Evolutionary conservation across 2,329 filamentous ascomycete species (phyloP), one percentile per base, ranked within the genome.

Genomic region (Dendrostoma leiphaemia): DNA sequence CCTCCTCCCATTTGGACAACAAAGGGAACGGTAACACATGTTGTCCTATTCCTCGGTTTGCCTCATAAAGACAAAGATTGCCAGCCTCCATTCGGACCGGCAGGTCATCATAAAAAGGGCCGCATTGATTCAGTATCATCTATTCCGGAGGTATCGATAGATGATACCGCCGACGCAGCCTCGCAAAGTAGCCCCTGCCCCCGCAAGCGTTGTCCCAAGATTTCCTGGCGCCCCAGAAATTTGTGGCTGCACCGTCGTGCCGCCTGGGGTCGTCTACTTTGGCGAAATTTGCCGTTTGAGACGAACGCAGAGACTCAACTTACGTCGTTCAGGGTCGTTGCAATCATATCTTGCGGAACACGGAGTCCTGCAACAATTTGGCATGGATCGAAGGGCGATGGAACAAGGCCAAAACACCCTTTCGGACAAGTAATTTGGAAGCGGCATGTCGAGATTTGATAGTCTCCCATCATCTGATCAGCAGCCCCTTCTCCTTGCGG

Each of bases 381-480:
- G 52, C 48, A 46, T 58, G 53, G 52, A 41, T 43, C 12, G 52
- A 40, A 41, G 52, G 49, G 45, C 41, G 51, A 49, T 58, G 56
- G 48, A 46, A 58, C 52, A 55, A 48, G 56, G 56, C 45, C 56
- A 47, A 54, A 54, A 54, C 56, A 49, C 37, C 28, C 34, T 48
- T 34, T 58, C 47, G 48, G 48, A 49, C 53, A 51, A 32, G 52
- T 43, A 55, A 55, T 48, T 24, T 58, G 46, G 37, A 19, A 49
- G 48, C 48, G 38, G 35, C 55, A 28, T 47, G 38, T 32, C 24
- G 46, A 48, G 46, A 48, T 48, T 52, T 37, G 52, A 52, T 40
- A 55, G 52, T 48, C 56, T 50, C 53, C 35, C 37, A 32, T 58
- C 56, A 55, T 58, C 56, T 55, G 56, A 58, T 55, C 52, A 55